phyloP scores from a whole-genome alignment of 805 yeast species.

The Yarrowia sp. region DNA sequence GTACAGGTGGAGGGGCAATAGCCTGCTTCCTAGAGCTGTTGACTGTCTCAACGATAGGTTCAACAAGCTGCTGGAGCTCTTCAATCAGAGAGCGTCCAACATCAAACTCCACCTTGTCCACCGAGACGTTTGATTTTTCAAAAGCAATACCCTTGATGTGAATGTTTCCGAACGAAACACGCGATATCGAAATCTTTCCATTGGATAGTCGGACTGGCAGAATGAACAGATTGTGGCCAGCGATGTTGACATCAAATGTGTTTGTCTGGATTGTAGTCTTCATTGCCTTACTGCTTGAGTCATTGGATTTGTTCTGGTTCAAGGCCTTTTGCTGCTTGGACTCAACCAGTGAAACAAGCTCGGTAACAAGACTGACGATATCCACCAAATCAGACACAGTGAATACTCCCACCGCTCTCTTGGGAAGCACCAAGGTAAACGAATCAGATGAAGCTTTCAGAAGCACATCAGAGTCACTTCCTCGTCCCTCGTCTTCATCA shows the following conservation, averaged over 20 bases:
- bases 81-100: not conserved
- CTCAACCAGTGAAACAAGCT: not conserved
- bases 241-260: not conserved
- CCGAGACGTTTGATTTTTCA: not conserved
- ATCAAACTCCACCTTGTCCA: slow-evolving; percentile 14
- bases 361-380: not conserved
- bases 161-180: slow-evolving; percentile 1
- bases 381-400: slow-evolving; percentile 3
- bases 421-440: slow-evolving; percentile 9
- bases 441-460: not conserved
- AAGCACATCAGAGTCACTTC: not conserved
- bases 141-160: slow-evolving; percentile 7
- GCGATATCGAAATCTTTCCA: slow-evolving; percentile 10
- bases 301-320: not conserved
- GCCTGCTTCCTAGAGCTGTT: not conserved
- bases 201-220: not conserved
- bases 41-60: slow-evolving; percentile 1
- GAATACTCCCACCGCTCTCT: not conserved
- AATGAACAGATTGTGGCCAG: slow-evolving; percentile 9
- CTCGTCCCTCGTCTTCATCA: not conserved
- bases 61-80: not conserved
- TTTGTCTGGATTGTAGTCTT: slow-evolving; percentile 9
- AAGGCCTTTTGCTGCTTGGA: slow-evolving; percentile 2
- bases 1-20: not conserved
- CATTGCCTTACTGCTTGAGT: not conserved